Conservation (phyloP, 2,329 filamentous ascomycete genomes). For the Ustulina deusta region DNA sequence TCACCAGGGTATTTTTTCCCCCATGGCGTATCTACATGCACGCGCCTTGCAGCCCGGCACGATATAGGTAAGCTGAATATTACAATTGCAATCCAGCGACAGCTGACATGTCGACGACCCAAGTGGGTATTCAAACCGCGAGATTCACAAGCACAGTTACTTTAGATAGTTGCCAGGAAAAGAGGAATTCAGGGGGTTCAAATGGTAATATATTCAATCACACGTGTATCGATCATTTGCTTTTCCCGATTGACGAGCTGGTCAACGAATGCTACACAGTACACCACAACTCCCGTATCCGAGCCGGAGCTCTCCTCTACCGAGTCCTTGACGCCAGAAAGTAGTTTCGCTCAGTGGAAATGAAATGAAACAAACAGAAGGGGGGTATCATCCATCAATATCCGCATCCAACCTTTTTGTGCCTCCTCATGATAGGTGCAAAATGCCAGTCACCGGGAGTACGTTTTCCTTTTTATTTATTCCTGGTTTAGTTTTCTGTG, state of each 20-base stretch:
- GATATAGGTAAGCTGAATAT: too few species aligned
- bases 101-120: too few species aligned
- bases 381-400: conserved; percentile 35
- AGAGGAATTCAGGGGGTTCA: not conserved
- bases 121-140: not conserved
- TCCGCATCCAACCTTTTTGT: conserved; percentile 18
- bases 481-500: not conserved
- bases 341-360: not conserved
- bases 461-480: not conserved
- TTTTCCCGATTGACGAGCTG: not conserved
- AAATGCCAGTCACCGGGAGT: not conserved
- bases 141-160: not conserved
- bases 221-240: not conserved
- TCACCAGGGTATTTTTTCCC: too few species aligned
- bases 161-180: not conserved
- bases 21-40: too few species aligned
- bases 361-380: conserved; percentile 1
- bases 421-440: not conserved
- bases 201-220: not conserved
- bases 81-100: too few species aligned
- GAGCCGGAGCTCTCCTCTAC: conserved; percentile 11
- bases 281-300: conserved; percentile 3
- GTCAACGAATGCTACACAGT: not conserved
- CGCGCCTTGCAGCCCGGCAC: too few species aligned
- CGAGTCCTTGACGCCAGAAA: not conserved